Conservation (phyloP, 2,329 filamentous ascomycete species). For the Graphiopsis chlorocephala region DNA sequence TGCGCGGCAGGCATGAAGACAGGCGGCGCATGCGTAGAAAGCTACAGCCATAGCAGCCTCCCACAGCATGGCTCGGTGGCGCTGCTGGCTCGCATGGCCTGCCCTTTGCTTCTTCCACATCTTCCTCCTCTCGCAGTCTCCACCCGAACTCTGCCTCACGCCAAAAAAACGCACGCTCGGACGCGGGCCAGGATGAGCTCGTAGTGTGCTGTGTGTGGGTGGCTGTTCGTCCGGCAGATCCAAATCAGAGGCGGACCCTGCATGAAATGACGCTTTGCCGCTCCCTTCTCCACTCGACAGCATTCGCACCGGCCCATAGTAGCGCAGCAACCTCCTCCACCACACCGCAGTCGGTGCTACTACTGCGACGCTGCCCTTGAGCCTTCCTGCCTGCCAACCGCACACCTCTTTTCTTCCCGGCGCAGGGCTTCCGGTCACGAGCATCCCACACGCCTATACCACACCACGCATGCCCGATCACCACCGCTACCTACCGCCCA, state of each 20-base stretch:
- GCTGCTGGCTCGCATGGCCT: background rate
- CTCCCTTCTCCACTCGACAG: constrained; percentile 11
- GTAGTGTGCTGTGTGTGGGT: background rate
- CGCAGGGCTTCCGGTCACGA: constrained; percentile 16
- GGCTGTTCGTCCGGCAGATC: constrained; percentile 9
- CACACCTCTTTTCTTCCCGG: constrained; percentile 14
- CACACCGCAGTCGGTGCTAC: constrained; percentile 10
- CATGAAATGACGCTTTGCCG: background rate
- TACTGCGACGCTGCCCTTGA: background rate
- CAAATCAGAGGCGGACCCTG: background rate
- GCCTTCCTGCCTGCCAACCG: background rate
- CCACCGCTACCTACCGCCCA: background rate
- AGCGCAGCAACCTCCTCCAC: constrained; percentile 14
- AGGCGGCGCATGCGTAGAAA: background rate
- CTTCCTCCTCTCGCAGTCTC: background rate
- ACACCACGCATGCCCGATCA: background rate
- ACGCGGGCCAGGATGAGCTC: background rate
- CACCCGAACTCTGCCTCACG: background rate
- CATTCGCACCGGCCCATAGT: constrained; percentile 10
- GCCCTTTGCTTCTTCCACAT: no score
- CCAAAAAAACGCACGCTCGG: background rate
- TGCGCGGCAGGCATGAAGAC: background rate
- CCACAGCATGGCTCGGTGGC: background rate
- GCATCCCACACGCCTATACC: background rate
- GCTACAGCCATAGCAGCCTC: background rate